Evolutionary conservation across 1,139 yeast species (phyloP).

Genomic region (Suhomyces panamericanus): DNA sequence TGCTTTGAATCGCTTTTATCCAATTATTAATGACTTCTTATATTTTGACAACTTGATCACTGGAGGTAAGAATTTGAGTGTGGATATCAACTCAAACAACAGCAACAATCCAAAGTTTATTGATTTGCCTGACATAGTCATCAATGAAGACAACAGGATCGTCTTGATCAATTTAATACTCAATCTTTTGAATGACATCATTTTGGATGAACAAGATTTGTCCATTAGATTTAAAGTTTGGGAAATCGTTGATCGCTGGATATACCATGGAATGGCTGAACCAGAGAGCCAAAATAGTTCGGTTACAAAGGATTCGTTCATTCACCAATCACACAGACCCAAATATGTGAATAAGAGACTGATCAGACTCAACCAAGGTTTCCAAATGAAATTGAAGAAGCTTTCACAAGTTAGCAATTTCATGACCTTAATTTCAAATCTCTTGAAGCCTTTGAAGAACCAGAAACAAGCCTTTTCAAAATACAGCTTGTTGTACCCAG

Average conservation of each 20-base stretch:
- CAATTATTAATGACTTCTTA: slow-evolving; percentile 38
- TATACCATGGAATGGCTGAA: slow-evolving; percentile 44
- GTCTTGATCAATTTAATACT: slow-evolving; percentile 37
- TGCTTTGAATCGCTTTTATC: slow-evolving; percentile 37
- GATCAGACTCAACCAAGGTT: slow-evolving; percentile 36
- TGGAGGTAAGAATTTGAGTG: slow-evolving; percentile 20
- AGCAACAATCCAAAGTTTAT: slow-evolving; percentile 20
- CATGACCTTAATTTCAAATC: slow-evolving; percentile 46
- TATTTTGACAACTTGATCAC: slow-evolving; percentile 43
- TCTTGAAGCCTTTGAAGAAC: slow-evolving; percentile 28
- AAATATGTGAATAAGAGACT: slow-evolving; percentile 28
- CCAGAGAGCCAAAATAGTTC: slow-evolving; percentile 13
- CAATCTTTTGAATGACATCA: slow-evolving; percentile 49
- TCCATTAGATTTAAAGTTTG: slow-evolving; percentile 55
- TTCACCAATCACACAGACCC: slow-evolving; percentile 18
- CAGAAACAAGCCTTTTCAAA: slow-evolving; percentile 37
- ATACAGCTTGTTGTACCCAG: slow-evolving; percentile 57
- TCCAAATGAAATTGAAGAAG: slow-evolving; percentile 35
- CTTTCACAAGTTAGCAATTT: slow-evolving; percentile 66
- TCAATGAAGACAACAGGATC: slow-evolving; percentile 40
- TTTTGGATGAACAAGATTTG: slow-evolving; percentile 36
- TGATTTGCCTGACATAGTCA: slow-evolving; percentile 29
- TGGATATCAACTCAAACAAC: slow-evolving; percentile 15
- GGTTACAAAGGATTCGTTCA: slow-evolving; percentile 8
- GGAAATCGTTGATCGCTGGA: slow-evolving; percentile 73